Evolutionary conservation across 805 yeast species (phyloP), one percentile per base, ranked within the genome.

Genomic region (Ogataea polymorpha): DNA sequence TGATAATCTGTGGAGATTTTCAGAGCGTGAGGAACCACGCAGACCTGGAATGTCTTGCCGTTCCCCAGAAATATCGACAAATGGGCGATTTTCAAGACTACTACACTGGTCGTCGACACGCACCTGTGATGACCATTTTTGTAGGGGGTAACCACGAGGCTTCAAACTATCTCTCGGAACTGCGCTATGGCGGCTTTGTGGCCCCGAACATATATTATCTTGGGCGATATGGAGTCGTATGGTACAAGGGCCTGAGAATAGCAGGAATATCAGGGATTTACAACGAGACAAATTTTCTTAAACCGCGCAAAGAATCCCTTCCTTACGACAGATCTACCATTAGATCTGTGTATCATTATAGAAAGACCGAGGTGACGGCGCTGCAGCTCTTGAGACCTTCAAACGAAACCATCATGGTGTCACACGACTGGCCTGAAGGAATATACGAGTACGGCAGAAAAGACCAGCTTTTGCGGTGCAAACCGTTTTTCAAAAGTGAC

Each of bases 101-200:
- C 59, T 86, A 86, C 54, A 57, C 56, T 1, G 87, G 91, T 1
- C 49, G 53, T 14, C 67, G 63, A 34, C 60, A 39, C 21, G 96
- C 96, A 0, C 96, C 96, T 0, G 70, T 83, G 1, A 62, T 79
- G 23, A 91, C 98, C 0, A 51, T 93, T 0, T 84, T 91, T 50
- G 78, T 93, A 30, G 98, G 99, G 3, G 99, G 99, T 0, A 93
- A 93, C 62, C 99, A 93, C 56, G 99, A 93, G 58, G 80, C 93
- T 4, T 86, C 95, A 43, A 78, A 81, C 44, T 86, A 85, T 58
- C 57, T 93, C 47, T 67, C 75, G 45, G 88, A 85, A 51, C 63
- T 90, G 43, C 77, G 76, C 44, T 75, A 72, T 58, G 99, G 99
- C 10, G 99, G 99, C 0, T 93, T 91, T 86, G 90, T 86, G 1